These are phyloP conservation scores for Mycena chlorophos DNA, from an alignment of 768 basidiomycete species.

Conservation along the genomic window DNA sequence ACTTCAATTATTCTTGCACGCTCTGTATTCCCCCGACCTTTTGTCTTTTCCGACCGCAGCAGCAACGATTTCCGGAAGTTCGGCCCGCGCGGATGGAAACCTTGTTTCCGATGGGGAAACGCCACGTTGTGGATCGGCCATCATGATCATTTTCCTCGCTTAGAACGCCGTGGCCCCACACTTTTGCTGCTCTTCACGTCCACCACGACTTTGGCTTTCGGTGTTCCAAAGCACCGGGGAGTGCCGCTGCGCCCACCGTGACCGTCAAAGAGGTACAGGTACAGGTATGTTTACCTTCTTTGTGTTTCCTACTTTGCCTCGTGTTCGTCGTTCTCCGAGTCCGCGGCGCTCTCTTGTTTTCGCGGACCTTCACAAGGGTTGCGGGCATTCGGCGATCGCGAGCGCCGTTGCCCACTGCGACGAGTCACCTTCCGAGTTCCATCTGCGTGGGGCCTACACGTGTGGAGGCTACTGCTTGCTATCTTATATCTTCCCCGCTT, in stretches of 20 bases:
- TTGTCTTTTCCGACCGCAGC: too few species aligned
- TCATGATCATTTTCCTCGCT: background rate
- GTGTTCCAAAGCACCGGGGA: too few species aligned
- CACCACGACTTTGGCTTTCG: too few species aligned
- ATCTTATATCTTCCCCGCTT: background rate
- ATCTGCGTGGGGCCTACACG: slow-evolving; percentile 4
- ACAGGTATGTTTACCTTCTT: too few species aligned
- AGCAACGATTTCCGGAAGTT: too few species aligned
- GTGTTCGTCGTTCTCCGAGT: background rate
- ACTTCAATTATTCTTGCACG: too few species aligned
- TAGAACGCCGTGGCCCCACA: background rate
- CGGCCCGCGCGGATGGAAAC: background rate
- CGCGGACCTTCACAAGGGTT: background rate
- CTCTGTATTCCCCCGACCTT: too few species aligned
- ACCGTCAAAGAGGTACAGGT: too few species aligned
- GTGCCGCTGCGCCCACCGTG: too few species aligned
- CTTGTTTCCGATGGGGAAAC: background rate
- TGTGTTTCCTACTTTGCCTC: background rate
- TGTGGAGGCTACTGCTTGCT: slow-evolving; percentile 7
- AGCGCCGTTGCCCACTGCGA: background rate
- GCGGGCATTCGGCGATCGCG: slow-evolving; percentile 18
- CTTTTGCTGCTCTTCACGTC: background rate
- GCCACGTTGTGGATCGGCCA: too few species aligned
- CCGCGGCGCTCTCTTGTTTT: background rate
- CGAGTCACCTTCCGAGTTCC: slow-evolving; percentile 8